Evolutionary conservation across 2,329 filamentous ascomycete genomes (phyloP), one percentile per base, ranked within the genome.

Genomic region (Monosporascus sp.): DNA sequence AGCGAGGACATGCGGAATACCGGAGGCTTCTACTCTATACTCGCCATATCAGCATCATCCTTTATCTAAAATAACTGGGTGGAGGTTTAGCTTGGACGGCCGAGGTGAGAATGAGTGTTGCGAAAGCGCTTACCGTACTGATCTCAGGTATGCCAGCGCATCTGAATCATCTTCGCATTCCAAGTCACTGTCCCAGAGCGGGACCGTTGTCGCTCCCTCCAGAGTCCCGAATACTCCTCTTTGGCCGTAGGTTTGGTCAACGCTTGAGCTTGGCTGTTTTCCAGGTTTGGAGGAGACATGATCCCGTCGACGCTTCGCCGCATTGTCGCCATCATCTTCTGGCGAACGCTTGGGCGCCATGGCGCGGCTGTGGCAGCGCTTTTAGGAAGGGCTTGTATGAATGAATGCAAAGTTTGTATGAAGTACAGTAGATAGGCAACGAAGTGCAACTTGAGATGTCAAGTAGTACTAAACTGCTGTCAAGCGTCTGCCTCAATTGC

Each of bases 11-110:
- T 86, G 80, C 1, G 90, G 90, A 37, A 95, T 86, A 9, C 77
- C 72, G 55, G 76, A 82, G n/a, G 89, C 89, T 80, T 95, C 85
- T 60, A 82, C 79, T 73, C 89, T 94, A 64, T 67, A 76, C 73
- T 77, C 74, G 77, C 72, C 72, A 76, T 66, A 79, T 80, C 73
- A 81, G 79, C 66, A 72, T 57, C 57, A 51, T 40, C 53, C n/a
- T 49, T 58, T 58, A 56, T 49, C 52, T 50, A 54, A 43, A 55
- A 43, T 45, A 49, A 55, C 57, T 56, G 53, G 44, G 53, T 35
- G 55, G 28, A 48, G 54, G 50, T 63, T 67, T 63, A 65, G 64
- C 63, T 37, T 60, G 37, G 49, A 26, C 47, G 49, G 28, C 56
- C 31, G 35, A 18, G 11, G 50, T 55, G 49, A 58, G 28, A 2